phyloP scores from a whole-genome alignment of 2,329 filamentous ascomycete species.

The Nannizziopsis arthrosporioides region DNA sequence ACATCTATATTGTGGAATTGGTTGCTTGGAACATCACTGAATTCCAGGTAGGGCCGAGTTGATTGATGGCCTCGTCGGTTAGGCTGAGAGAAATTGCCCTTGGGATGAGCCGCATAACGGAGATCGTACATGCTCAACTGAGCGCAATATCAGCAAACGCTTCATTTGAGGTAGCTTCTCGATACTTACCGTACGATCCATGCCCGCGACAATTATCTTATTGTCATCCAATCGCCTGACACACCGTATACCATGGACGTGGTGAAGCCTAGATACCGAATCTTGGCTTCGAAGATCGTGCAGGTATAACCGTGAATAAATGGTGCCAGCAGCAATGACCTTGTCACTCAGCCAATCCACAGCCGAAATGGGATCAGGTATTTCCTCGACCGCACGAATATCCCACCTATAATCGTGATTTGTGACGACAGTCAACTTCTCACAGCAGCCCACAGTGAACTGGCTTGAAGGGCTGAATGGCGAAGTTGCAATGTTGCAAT shows the following conservation, averaged over 20 bases:
- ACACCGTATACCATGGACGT: slow-evolving; percentile 25
- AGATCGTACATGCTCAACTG: slow-evolving; percentile 35
- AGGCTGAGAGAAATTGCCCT: slow-evolving; percentile 22
- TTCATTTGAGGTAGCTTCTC: neutral
- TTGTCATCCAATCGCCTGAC: slow-evolving; percentile 28
- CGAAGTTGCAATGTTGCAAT: slow-evolving; percentile 30
- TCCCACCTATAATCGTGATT: slow-evolving; percentile 22
- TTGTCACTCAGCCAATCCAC: slow-evolving; percentile 31
- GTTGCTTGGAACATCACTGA: slow-evolving; percentile 24
- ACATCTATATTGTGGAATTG: slow-evolving; percentile 27
- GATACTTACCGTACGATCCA: slow-evolving; percentile 10
- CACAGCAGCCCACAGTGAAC: slow-evolving; percentile 31
- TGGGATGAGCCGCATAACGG: slow-evolving; percentile 24
- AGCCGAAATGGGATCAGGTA: slow-evolving; percentile 18
- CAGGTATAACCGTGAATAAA: slow-evolving; percentile 26
- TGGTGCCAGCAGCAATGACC: slow-evolving; percentile 28
- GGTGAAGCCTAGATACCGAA: slow-evolving; percentile 25
- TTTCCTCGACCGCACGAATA: slow-evolving; percentile 19
- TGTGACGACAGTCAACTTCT: slow-evolving; percentile 27
- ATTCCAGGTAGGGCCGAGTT: slow-evolving; percentile 28
- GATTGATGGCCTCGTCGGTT: slow-evolving; percentile 21
- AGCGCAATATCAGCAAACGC: neutral
- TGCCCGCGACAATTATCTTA: slow-evolving; percentile 24
- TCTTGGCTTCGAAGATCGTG: slow-evolving; percentile 28
- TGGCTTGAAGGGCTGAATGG: slow-evolving; percentile 21